Percentiles rank a stretch among this genome's conserved stretches.
phyloP scores from a whole-genome alignment of 1,139 yeast genomes.

The Zygoascus meyerae region DNA sequence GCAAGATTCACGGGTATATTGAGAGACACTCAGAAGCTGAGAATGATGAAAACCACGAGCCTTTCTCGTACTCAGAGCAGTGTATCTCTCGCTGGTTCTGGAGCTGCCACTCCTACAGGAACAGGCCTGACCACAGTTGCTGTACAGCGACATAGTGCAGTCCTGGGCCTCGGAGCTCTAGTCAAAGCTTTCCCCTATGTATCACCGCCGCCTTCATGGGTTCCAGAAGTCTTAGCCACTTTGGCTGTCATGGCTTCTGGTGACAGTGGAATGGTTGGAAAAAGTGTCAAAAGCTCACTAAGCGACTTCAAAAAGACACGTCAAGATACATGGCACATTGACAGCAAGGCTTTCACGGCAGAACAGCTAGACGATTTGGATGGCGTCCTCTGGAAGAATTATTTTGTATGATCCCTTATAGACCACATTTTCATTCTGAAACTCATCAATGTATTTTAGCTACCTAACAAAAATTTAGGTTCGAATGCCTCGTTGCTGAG shows the following conservation, averaged over 20 bases:
- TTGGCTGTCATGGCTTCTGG: slow-evolving; percentile 65
- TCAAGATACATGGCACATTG: slow-evolving; percentile 96
- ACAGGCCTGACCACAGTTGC: slow-evolving; percentile 26
- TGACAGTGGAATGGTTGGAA: slow-evolving; percentile 72
- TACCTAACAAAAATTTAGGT: slow-evolving; percentile 2
- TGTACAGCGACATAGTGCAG: slow-evolving; percentile 71
- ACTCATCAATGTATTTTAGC: slow-evolving; percentile 2
- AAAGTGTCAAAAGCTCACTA: slow-evolving; percentile 74
- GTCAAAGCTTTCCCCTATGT: slow-evolving; percentile 86
- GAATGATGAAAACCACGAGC: slow-evolving; percentile 16
- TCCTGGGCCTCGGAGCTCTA: slow-evolving; percentile 82
- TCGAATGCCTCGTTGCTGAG: slow-evolving; percentile 9
- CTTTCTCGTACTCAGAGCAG: slow-evolving; percentile 5
- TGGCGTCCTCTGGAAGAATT: slow-evolving; percentile 91
- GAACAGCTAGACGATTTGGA: slow-evolving; percentile 87
- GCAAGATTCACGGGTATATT: slow-evolving; percentile 38
- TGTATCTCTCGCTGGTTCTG: slow-evolving; percentile 14
- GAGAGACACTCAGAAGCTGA: slow-evolving; percentile 21
- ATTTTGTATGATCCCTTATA: slow-evolving; percentile 53
- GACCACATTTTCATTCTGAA: not conserved
- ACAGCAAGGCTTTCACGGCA: slow-evolving; percentile 65
- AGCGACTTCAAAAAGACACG: slow-evolving; percentile 87
- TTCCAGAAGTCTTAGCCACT: slow-evolving; percentile 65
- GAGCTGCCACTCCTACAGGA: slow-evolving; percentile 21
- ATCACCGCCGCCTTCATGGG: slow-evolving; percentile 91